Evolutionary conservation across 2,329 filamentous ascomycete genomes (phyloP).

Genomic region (Fusarium poae): DNA sequence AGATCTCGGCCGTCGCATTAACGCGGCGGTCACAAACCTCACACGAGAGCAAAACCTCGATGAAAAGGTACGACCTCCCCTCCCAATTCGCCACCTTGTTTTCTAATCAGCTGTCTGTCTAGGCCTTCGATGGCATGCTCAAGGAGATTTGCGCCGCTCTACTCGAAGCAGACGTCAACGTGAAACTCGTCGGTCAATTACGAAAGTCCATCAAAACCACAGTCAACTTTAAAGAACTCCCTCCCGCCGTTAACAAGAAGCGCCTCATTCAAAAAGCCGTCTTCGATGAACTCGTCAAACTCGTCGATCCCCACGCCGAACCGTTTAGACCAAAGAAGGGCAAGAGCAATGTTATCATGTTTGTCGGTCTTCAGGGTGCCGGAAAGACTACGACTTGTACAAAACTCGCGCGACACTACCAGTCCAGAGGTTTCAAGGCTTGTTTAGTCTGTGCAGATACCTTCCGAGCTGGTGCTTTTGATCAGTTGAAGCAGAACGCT

Average conservation of each 20-base stretch:
- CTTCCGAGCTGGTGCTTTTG: slow-evolving; percentile 97
- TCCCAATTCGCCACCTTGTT: slow-evolving; percentile 25
- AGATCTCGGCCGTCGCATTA: slow-evolving; percentile 98
- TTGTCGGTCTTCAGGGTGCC: slow-evolving; percentile 96
- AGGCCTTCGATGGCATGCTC: slow-evolving; percentile 98
- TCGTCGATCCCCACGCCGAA: slow-evolving; percentile 95
- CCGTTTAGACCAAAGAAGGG: slow-evolving; percentile 98
- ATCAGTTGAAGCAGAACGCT: slow-evolving; percentile 98
- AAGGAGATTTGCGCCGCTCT: slow-evolving; percentile 98
- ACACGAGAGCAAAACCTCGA: slow-evolving; percentile 93
- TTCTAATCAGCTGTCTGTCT: slow-evolving; percentile 22
- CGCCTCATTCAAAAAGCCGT: slow-evolving; percentile 97
- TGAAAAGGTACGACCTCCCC: slow-evolving; percentile 77
- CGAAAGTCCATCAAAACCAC: slow-evolving; percentile 91
- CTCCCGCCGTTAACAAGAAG: slow-evolving; percentile 96
- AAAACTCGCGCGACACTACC: slow-evolving; percentile 94
- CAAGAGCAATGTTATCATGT: slow-evolving; percentile 98
- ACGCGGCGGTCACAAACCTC: slow-evolving; percentile 93
- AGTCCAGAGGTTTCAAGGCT: slow-evolving; percentile 90
- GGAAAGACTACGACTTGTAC: slow-evolving; percentile 99
- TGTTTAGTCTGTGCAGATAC: slow-evolving; percentile 98
- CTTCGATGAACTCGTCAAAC: slow-evolving; percentile 94
- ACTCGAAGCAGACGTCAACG: slow-evolving; percentile 96
- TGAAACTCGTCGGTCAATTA: slow-evolving; percentile 89
- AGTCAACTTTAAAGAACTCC: slow-evolving; percentile 95